These are phyloP conservation scores for Hypoxylon perforatum DNA, from an alignment of 495 filamentous ascomycete genomes.

Conservation along the genomic window DNA sequence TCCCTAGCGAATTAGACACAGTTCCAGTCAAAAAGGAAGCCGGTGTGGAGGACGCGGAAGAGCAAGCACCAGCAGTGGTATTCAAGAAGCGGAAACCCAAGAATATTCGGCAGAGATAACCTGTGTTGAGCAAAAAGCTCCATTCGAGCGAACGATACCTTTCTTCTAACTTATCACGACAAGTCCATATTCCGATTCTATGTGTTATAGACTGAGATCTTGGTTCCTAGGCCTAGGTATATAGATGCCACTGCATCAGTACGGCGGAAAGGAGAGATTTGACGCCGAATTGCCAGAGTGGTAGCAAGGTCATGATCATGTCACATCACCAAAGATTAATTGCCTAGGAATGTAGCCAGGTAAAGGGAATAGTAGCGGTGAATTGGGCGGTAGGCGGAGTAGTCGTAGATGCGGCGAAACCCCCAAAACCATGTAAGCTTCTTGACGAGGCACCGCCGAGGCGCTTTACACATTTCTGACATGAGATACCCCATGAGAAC, in stretches of 20 bases:
- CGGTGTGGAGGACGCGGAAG: constrained; percentile 38
- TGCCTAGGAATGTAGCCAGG: neutral
- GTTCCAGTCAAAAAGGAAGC: constrained; percentile 54
- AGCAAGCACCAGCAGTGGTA: constrained; percentile 58
- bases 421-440: too few relatives aligned
- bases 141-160: neutral
- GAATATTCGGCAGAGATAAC: constrained; percentile 67
- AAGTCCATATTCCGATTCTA: neutral
- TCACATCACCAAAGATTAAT: neutral
- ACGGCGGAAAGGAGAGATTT: neutral
- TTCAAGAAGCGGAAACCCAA: constrained; percentile 96
- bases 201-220: neutral
- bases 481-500: too few relatives aligned
- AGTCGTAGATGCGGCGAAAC: too few relatives aligned
- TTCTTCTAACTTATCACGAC: neutral
- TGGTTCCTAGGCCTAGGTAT: neutral
- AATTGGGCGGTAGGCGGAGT: too few relatives aligned
- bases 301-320: neutral
- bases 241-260: neutral
- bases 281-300: neutral
- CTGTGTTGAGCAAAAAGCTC: neutral
- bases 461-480: too few relatives aligned
- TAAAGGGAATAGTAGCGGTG: too few relatives aligned
- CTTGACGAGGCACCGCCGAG: too few relatives aligned
- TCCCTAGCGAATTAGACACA: constrained; percentile 22